Base-by-base conservation (phyloP, 345 rosid genomes). In the Salix dunnii region DNA sequence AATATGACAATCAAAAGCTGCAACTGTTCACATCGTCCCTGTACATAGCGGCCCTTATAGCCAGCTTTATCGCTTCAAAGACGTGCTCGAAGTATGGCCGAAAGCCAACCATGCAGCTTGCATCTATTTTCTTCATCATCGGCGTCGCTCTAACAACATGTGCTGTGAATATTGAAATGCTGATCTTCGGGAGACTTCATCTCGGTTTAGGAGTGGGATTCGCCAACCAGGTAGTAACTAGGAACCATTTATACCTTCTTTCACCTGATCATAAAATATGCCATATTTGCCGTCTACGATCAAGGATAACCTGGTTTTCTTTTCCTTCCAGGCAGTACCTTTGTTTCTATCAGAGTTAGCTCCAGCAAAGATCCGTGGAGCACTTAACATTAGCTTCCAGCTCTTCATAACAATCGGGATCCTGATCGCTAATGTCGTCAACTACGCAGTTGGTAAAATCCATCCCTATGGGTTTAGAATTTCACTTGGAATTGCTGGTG, bases 1-100 rank as follows among this genome's bases (percentile, higher is more conserved):
- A 91, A 84, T 91, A 77, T 68, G 87, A 90, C 33, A 82, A 91
- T 35, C 82, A 76, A 71, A 65, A 68, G 21, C 89, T 93, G 51
- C 97, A 91, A 79, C 85, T 93, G 27, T 91, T 90, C 80, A 91
- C 96, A 7, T 91, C 97, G 30, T 93, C 96, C 9, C 92, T 93
- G 1, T 93, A 93, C 77, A 83, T 92, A 2, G 95, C 93, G 4
- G 95, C 90, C 46, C 85, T 89, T 12, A 74, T 90, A 3, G 84
- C 93, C 40, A 86, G 89, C 67, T 77, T 86, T 11, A 2, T 18
- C 25, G 92, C 97, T 31, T 90, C 93, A 13, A 4, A 77, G 21
- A 2, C 84, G 0, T 82, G 87, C 70, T 87, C 78, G 70, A 81
- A 27, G 33, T 74, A 2, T 3, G 98, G 94, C 68, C 82, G 94